These are phyloP conservation scores for Trichaptum fuscoviolaceum DNA, from an alignment of 768 basidiomycete species.

Conservation along the genomic window DNA sequence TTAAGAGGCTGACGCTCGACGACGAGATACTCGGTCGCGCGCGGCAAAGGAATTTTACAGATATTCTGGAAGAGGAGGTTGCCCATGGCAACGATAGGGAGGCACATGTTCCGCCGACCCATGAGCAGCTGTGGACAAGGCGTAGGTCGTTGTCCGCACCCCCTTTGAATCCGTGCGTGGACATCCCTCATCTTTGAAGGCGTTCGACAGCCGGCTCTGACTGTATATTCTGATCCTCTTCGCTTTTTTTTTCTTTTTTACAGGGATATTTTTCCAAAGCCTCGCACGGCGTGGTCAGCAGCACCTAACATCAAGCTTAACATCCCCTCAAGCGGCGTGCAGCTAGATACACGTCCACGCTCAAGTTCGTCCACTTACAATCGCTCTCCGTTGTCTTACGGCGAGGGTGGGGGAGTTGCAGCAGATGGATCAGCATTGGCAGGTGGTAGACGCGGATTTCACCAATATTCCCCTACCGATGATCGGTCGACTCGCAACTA, in stretches of 20 bases:
- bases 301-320: neutral
- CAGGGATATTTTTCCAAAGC: neutral
- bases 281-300: neutral
- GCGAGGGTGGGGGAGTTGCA: neutral
- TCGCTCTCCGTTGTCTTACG: neutral
- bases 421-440: neutral
- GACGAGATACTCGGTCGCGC: constrained; percentile 30
- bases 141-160: constrained; percentile 41
- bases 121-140: constrained; percentile 30
- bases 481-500: neutral
- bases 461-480: neutral
- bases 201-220: neutral
- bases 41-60: neutral
- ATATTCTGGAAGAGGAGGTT: constrained; percentile 16
- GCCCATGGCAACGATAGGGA: neutral
- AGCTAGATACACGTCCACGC: neutral
- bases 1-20: constrained; percentile 56
- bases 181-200: neutral
- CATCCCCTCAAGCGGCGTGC: neutral
- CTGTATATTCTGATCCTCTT: neutral
- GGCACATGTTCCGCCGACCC: constrained; percentile 17
- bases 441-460: neutral
- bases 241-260: neutral
- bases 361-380: neutral
- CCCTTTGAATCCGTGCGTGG: constrained; percentile 11